Evolutionary conservation across 2,329 filamentous ascomycete genomes (phyloP), one percentile per base, ranked within the genome.

Genomic region (Xylariomycetidae sp.): DNA sequence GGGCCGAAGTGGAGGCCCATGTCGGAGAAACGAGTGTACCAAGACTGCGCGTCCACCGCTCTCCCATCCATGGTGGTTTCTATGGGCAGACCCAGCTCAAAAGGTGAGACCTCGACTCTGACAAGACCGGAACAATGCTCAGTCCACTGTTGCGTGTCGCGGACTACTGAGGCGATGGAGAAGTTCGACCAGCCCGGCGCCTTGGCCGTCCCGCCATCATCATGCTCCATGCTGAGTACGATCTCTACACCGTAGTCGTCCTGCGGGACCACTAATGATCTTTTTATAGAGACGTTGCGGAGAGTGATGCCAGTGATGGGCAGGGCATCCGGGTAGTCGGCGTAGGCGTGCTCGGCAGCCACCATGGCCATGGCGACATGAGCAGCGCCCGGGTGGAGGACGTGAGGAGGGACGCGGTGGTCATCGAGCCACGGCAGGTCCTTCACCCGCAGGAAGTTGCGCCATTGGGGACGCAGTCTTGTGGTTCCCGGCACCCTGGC

Each of bases 111-210:
- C 15, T 40, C 37, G 10, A 39, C 13, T n/a, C 25, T 44, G 10
- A 44, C 26, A 1, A n/a, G 14, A 1, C 44, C 44, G 5, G 32
- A 31, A 23, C 44, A 41, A 26, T 47, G 44, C 14, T 47, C 35
- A 2, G 36, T 34, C 44, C 44, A 47, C 11, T 35, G 25, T 4
- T 17, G 12, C 5, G 32, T 16, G 3, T 36, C 34, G 2, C 27
- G 19, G 3, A 6, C 16, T 5, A 40, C 33, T 2, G 44, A 45
- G 11, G 20, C 33, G 25, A 40, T n/a, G 16, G 33, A 16, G 16
- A 40, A 40, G 6, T 14, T 19, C n/a, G n/a, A 31, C 37, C 37
- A 43, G n/a, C 20, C 11, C 2, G 37, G 9, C 6, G 25, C 16
- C 5, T 12, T n/a, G 3, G 22, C 18, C 2, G 34, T 22, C 5